A percentile compares a stretch with the other conserved stretches of the same genome.
Evolutionary conservation across 805 yeast species (phyloP).

Genomic region (Myxozyma mucilagina): DNA sequence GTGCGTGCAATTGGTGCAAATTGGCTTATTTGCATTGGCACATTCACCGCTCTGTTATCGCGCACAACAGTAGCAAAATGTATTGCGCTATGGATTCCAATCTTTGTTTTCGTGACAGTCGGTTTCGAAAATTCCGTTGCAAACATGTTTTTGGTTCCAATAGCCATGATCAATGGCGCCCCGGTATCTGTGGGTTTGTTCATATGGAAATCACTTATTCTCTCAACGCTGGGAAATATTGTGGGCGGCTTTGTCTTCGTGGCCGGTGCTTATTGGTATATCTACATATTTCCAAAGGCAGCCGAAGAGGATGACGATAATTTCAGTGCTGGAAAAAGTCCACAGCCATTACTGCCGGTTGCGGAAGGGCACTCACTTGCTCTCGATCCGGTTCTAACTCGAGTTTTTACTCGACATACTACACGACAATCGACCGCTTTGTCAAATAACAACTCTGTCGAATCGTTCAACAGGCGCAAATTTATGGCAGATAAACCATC

Average conservation of each 20-base stretch:
- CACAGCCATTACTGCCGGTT: conserved; percentile 16
- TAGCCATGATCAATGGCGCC: conserved; percentile 69
- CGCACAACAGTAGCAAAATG: conserved; percentile 78
- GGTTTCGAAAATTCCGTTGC: conserved; percentile 83
- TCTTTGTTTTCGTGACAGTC: conserved; percentile 73
- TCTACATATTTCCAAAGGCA: conserved; percentile 50
- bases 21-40: conserved; percentile 72
- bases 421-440: neutral
- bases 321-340: conserved; percentile 7
- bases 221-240: conserved; percentile 72
- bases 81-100: conserved; percentile 61
- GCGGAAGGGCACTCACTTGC: conserved; percentile 5
- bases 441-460: conserved; percentile 1
- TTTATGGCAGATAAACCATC: neutral
- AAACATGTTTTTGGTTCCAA: conserved; percentile 69
- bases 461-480: conserved; percentile 9
- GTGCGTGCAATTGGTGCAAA: conserved; percentile 60
- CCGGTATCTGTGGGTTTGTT: conserved; percentile 61
- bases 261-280: conserved; percentile 65
- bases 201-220: conserved; percentile 71
- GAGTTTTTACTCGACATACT: conserved; percentile 6
- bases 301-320: conserved; percentile 39
- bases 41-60: conserved; percentile 73
- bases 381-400: conserved; percentile 8
- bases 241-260: conserved; percentile 77